Evolutionary conservation across 2,329 filamentous ascomycete genomes (phyloP).

Genomic region (Colletotrichum ledebouriae): DNA sequence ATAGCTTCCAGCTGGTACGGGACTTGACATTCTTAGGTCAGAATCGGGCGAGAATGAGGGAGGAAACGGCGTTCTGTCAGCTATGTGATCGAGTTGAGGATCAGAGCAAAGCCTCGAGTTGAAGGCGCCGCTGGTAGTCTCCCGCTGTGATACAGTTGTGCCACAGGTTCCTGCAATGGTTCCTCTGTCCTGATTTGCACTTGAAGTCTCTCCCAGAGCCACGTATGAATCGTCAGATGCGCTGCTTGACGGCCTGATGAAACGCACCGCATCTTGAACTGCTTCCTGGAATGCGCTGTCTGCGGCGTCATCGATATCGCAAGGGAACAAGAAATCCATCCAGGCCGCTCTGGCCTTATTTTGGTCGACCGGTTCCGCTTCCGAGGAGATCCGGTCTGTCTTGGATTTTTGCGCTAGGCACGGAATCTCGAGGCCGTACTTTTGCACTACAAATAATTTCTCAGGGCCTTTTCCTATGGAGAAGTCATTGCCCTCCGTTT

Average conservation of each 20-base stretch:
- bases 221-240: not conserved
- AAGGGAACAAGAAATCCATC: conserved; percentile 40
- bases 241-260: conserved; percentile 28
- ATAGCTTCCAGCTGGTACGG: not conserved
- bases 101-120: not conserved
- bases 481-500: too few species aligned
- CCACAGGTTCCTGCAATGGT: conserved; percentile 9
- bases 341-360: conserved; percentile 25
- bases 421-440: too few species aligned
- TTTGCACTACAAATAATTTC: too few species aligned
- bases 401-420: not conserved
- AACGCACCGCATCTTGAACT: conserved; percentile 19
- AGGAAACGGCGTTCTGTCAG: conserved; percentile 4
- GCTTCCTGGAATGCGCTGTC: conserved; percentile 27
- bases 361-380: not conserved
- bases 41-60: conserved; percentile 17
- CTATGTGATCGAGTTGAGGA: not conserved
- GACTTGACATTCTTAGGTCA: not conserved
- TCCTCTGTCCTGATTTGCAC: not conserved
- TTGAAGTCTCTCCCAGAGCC: not conserved
- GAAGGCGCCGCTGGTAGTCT: not conserved
- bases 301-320: conserved; percentile 10
- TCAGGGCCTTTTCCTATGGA: too few species aligned
- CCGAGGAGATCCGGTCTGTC: not conserved
- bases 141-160: not conserved